Conservation (phyloP, 345 rosid genomes). For the Gossypium herbaceum region DNA sequence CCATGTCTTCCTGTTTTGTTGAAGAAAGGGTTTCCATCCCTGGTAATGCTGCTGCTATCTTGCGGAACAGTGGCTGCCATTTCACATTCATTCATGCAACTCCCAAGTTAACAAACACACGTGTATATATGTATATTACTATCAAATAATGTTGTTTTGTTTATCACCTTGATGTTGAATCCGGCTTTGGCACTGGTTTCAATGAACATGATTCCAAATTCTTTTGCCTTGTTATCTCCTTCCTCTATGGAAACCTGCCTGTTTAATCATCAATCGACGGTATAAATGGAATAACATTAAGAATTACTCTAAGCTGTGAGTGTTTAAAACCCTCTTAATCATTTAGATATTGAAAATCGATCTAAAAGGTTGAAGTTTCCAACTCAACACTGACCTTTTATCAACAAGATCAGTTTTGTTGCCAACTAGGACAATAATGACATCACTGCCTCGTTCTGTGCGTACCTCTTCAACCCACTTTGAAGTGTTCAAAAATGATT, state of each 20-base stretch:
- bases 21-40: conserved; percentile 94
- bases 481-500: conserved; percentile 79
- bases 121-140: neutral
- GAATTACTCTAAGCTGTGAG: neutral
- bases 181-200: conserved; percentile 98
- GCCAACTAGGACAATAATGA: conserved; percentile 83
- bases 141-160: neutral
- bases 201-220: conserved; percentile 80
- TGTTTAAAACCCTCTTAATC: neutral
- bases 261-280: conserved; percentile 18
- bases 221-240: conserved; percentile 82
- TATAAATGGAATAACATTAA: neutral
- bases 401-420: conserved; percentile 92
- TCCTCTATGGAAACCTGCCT: conserved; percentile 98
- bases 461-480: conserved; percentile 97
- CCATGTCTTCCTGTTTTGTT: conserved; percentile 91
- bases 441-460: conserved; percentile 82
- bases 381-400: conserved; percentile 43
- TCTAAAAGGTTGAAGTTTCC: neutral
- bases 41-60: conserved; percentile 91
- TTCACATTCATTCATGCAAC: conserved; percentile 8
- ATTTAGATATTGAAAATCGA: neutral
- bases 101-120: neutral
- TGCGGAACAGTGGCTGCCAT: conserved; percentile 84
- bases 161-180: conserved; percentile 74